phyloP scores from a whole-genome alignment of 306 rosid genomes.

The Coriaria nepalensis region DNA sequence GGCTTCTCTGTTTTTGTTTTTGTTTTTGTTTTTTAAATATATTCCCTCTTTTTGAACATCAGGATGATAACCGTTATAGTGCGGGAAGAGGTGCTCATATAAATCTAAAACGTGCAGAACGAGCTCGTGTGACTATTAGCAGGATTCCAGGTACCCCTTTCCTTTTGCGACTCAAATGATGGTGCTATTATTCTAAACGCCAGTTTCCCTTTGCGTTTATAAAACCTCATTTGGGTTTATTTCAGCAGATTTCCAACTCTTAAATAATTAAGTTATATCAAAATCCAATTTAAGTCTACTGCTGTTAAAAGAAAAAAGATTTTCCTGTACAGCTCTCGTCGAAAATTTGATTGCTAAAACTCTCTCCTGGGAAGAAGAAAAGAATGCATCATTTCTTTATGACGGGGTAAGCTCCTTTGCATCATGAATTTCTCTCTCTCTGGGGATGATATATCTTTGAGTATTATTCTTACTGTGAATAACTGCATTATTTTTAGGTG shows the following conservation, averaged over 20 bases:
- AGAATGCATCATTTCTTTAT: slow-evolving; percentile 50
- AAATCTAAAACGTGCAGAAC: slow-evolving; percentile 92
- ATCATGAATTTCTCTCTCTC: background rate
- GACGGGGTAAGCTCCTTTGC: slow-evolving; percentile 67
- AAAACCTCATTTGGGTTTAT: no score
- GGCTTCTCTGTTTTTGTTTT: background rate
- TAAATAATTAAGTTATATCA: no score
- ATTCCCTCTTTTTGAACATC: slow-evolving; percentile 15
- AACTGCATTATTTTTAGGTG: slow-evolving; percentile 30
- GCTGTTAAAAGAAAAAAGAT: slow-evolving; percentile 25
- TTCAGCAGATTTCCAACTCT: no score
- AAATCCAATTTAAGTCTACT: background rate
- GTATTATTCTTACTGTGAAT: slow-evolving; percentile 5
- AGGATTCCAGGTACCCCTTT: slow-evolving; percentile 79
- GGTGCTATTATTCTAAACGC: background rate
- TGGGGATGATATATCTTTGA: slow-evolving; percentile 5
- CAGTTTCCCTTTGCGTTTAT: no score
- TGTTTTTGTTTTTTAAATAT: background rate
- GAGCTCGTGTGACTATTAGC: slow-evolving; percentile 64
- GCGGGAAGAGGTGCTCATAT: slow-evolving; percentile 93
- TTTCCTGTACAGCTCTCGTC: slow-evolving; percentile 57
- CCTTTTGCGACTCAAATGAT: background rate
- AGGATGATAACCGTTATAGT: slow-evolving; percentile 77
- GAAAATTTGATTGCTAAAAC: slow-evolving; percentile 75
- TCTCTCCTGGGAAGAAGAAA: slow-evolving; percentile 75